Conservation (phyloP, 139 green algal species). For the Chlamydomonas applanata region DNA sequence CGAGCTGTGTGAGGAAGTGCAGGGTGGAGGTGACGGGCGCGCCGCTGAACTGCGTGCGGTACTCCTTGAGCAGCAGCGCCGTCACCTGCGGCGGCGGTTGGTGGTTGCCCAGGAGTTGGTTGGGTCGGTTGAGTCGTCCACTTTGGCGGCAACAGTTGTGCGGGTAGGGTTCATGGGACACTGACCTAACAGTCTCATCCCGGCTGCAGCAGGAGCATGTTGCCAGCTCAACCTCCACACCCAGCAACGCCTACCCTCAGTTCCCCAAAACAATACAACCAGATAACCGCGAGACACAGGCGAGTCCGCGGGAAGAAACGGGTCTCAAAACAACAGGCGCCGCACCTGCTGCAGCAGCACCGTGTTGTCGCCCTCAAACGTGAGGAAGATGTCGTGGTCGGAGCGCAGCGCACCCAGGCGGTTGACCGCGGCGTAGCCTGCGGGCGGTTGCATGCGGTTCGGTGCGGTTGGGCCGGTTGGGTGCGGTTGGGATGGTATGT, state of each 20-base stretch:
- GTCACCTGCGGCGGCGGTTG: conserved; percentile 64
- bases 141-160: no score
- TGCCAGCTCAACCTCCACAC: no score
- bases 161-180: no score
- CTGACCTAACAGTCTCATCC: no score
- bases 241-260: no score
- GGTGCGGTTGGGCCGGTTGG: not conserved
- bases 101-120: not conserved
- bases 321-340: no score
- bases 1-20: conserved; percentile 47
- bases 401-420: conserved; percentile 71
- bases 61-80: conserved; percentile 79
- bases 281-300: no score
- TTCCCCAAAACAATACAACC: no score
- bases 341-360: conserved; percentile 84
- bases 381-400: conserved; percentile 87
- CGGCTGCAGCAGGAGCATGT: no score
- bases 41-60: conserved; percentile 67
- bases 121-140: not conserved
- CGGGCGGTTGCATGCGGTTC: not conserved
- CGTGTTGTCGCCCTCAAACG: conserved; percentile 83
- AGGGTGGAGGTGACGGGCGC: conserved; percentile 65
- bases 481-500: not conserved
- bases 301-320: no score
- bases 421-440: conserved; percentile 77